phyloP scores from a whole-genome alignment of 805 yeast genomes.

The Priceomyces carsonii region DNA sequence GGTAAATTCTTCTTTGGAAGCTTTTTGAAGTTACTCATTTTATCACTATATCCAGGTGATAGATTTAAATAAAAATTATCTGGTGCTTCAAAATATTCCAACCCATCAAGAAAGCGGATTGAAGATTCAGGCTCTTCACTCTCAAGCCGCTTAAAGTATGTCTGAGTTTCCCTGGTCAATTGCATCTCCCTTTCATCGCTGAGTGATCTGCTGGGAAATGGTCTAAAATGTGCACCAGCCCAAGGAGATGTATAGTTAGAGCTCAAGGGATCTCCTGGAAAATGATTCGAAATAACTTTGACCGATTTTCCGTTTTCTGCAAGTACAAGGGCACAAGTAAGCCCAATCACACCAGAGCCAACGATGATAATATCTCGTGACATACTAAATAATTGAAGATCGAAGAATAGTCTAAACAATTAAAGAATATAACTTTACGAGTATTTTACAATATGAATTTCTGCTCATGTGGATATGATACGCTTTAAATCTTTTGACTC shows the following conservation, averaged over 20 bases:
- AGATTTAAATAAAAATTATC: constrained; percentile 34
- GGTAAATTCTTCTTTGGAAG: constrained; percentile 29
- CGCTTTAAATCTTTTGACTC: too few species aligned
- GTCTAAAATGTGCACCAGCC: constrained; percentile 85
- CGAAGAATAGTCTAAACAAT: too few species aligned
- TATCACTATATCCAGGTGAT: constrained; percentile 44
- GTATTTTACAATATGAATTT: too few species aligned
- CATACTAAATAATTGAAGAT: too few species aligned
- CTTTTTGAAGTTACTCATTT: constrained; percentile 36
- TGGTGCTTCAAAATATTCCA: constrained; percentile 56
- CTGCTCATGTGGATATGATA: too few species aligned
- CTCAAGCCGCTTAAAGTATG: constrained; percentile 44
- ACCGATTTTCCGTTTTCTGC: constrained; percentile 33
- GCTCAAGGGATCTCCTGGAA: constrained; percentile 35
- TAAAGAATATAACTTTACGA: too few species aligned
- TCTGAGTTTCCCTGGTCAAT: constrained; percentile 50
- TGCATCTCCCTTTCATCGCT: constrained; percentile 46
- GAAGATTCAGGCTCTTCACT: constrained; percentile 51
- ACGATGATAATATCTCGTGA: constrained; percentile 46
- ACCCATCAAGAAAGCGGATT: constrained; percentile 52
- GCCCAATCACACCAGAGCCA: constrained; percentile 67
- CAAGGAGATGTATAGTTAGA: constrained; percentile 62
- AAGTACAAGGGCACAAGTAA: constrained; percentile 50
- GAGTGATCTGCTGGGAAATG: constrained; percentile 53
- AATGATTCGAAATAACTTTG: constrained; percentile 49